phyloP scores from a whole-genome alignment of 2,329 filamentous ascomycete species.

The Massarina eburnea region DNA sequence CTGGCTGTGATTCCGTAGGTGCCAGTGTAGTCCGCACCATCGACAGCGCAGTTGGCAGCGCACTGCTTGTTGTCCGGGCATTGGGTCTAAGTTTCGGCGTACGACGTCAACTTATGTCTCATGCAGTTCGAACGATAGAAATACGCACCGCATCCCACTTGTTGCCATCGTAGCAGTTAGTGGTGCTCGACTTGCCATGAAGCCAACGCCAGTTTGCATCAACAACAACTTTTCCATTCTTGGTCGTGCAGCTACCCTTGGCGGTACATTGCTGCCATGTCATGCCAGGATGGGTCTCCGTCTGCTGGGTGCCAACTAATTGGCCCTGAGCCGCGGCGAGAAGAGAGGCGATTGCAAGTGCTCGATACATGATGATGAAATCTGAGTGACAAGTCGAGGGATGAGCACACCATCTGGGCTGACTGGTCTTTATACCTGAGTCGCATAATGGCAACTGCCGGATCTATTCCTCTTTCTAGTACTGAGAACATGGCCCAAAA shows the following conservation, averaged over 20 bases:
- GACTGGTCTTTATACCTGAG: conserved; percentile 12
- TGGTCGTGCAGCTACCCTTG: conserved; percentile 55
- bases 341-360: conserved; percentile 46
- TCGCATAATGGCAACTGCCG: not conserved
- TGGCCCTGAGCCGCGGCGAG: conserved; percentile 54
- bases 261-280: conserved; percentile 57
- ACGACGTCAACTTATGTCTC: no score
- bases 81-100: no score
- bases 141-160: conserved; percentile 44
- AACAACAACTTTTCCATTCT: conserved; percentile 56
- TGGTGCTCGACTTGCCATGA: conserved; percentile 42
- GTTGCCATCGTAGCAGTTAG: conserved; percentile 54
- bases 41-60: conserved; percentile 55
- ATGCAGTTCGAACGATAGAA: conserved; percentile 39
- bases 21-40: conserved; percentile 55
- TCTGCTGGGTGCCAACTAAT: conserved; percentile 51
- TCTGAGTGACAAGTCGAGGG: conserved; percentile 6
- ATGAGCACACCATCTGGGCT: not conserved
- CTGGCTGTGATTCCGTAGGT: conserved; percentile 49
- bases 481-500: not conserved
- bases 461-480: conserved; percentile 2
- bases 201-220: conserved; percentile 64
- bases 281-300: conserved; percentile 57
- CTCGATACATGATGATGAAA: conserved; percentile 26
- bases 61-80: conserved; percentile 47